Evolutionary conservation across 2,329 filamentous ascomycete genomes (phyloP).

Genomic region (Fusarium aywerte): DNA sequence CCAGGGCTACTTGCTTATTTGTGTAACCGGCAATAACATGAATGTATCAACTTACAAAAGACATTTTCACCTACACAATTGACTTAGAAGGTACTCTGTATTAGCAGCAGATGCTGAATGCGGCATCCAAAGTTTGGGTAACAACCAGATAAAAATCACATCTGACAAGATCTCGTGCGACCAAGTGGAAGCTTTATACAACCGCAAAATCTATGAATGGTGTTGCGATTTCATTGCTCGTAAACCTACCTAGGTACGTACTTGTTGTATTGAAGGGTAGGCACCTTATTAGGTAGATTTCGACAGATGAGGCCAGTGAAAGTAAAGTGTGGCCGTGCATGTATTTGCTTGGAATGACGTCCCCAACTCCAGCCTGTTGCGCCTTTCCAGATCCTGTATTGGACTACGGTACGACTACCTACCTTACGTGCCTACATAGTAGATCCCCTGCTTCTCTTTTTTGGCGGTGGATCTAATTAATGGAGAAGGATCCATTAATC

Average conservation of each 20-base stretch:
- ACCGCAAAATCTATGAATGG: background rate
- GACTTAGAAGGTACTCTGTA: background rate
- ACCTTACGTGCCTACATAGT: too few relatives aligned
- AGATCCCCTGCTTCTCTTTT: background rate
- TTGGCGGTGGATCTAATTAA: conserved; percentile 6
- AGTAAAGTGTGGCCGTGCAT: conserved; percentile 17
- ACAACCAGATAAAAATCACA: background rate
- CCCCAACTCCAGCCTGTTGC: conserved; percentile 2
- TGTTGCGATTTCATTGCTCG: background rate
- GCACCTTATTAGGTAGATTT: too few relatives aligned
- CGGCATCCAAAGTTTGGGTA: background rate
- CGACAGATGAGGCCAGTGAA: conserved; percentile 1
- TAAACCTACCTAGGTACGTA: background rate
- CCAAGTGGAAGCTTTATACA: background rate
- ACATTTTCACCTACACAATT: background rate
- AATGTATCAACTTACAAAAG: background rate
- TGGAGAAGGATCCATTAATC: conserved; percentile 17
- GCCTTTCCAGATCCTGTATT: background rate
- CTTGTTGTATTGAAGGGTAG: too few relatives aligned
- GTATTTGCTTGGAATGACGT: conserved; percentile 13
- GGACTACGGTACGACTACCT: background rate
- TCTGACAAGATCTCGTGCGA: background rate
- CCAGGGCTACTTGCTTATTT: background rate
- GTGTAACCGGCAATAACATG: background rate
- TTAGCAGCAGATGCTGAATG: background rate